Conservation (phyloP, 75 land plant species). For the Pinus albicaulis region DNA sequence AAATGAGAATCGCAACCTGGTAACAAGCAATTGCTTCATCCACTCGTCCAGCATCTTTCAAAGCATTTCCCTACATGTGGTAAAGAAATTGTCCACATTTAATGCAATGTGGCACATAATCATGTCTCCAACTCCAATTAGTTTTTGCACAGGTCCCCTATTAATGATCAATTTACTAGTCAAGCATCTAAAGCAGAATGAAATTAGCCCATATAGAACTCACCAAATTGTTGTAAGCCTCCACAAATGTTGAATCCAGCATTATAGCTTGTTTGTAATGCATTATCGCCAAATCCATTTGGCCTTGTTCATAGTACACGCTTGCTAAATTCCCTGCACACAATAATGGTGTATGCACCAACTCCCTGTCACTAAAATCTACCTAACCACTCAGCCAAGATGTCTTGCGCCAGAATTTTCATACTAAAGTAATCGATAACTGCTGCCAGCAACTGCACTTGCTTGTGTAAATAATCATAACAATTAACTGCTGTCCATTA, state of each 20-base stretch:
- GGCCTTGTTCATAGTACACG: constrained; percentile 86
- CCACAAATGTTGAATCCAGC: constrained; percentile 76
- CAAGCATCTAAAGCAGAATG: not conserved
- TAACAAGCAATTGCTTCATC: constrained; percentile 97
- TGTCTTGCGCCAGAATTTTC: constrained; percentile 9
- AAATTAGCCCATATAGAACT: not conserved
- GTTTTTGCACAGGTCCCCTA: too few species aligned
- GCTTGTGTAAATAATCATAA: constrained; percentile 4
- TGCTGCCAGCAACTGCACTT: constrained; percentile 10
- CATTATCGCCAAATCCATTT: constrained; percentile 83
- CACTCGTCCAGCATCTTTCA: constrained; percentile 90
- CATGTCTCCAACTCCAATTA: too few species aligned
- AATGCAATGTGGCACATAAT: too few species aligned
- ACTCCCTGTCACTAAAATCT: constrained; percentile 32
- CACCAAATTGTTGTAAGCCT: constrained; percentile 99
- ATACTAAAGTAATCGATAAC: constrained; percentile 6
- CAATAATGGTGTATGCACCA: constrained; percentile 26
- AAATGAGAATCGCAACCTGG: constrained; percentile 38
- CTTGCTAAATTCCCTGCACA: constrained; percentile 96
- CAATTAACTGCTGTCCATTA: constrained; percentile 8
- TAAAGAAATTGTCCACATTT: too few species aligned
- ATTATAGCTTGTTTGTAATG: constrained; percentile 91
- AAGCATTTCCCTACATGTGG: constrained; percentile 80
- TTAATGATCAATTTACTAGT: too few species aligned
- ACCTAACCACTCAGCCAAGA: constrained; percentile 20